Evolutionary conservation across 192 early-diverging fungal genomes (phyloP).

Genomic region (Gaertneriomyces semiglobifer): DNA sequence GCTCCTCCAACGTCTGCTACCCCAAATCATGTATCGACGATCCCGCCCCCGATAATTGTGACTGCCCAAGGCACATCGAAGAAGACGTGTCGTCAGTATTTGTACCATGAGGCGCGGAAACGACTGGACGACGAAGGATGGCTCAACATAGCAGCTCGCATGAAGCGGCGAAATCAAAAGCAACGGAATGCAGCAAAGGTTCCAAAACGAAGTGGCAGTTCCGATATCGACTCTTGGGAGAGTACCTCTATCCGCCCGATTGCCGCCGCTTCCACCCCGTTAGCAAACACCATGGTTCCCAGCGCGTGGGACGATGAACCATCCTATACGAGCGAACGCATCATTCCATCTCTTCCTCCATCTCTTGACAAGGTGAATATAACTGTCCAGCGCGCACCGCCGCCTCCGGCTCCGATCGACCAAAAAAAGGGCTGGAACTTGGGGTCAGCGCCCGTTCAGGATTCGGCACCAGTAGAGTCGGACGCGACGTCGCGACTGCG

Average conservation of each 20-base stretch:
- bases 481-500: neutral
- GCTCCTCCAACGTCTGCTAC: neutral
- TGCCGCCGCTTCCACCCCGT: neutral
- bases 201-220: neutral
- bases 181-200: neutral
- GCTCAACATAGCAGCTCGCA: slow-evolving; percentile 1
- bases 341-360: neutral
- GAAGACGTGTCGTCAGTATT: neutral
- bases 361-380: neutral
- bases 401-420: neutral
- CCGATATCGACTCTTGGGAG: neutral
- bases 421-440: neutral
- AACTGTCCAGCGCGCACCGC: neutral
- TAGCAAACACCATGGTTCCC: neutral
- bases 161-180: neutral
- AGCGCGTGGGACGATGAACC: neutral
- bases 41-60: neutral
- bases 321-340: neutral
- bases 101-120: neutral
- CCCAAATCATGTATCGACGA: too few species aligned
- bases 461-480: neutral
- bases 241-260: neutral
- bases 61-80: slow-evolving; percentile 20
- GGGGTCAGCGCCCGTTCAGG: neutral
- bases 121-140: slow-evolving; percentile 8